A percentile compares a stretch with the other conserved stretches of the same genome.
These are phyloP conservation scores for Cutaneotrichosporon mucoides DNA, from an alignment of 1,284 basidiomycete species.

Conservation along the genomic window DNA sequence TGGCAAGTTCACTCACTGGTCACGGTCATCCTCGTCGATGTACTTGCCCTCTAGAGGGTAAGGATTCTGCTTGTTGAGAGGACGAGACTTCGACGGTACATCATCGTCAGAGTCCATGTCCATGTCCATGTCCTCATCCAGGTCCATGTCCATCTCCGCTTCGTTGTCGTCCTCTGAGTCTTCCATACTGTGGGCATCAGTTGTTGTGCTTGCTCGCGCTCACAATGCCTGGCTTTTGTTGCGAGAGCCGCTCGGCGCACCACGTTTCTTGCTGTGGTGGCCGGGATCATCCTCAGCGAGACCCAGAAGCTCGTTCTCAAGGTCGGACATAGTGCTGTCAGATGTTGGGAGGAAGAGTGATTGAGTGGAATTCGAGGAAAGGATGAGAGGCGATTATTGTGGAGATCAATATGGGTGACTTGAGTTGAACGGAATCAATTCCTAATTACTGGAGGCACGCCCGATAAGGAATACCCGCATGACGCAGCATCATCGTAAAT, in stretches of 20 bases:
- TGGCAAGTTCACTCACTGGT: constrained; percentile 57
- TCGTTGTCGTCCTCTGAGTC: constrained; percentile 27
- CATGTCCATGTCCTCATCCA: constrained; percentile 42
- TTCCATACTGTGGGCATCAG: constrained; percentile 8
- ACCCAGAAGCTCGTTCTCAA: constrained; percentile 49
- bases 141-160: constrained; percentile 33
- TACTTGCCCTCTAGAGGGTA: constrained; percentile 91
- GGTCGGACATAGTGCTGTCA: constrained; percentile 36
- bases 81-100: constrained; percentile 7
- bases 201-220: neutral
- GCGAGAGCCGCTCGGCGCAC: constrained; percentile 16
- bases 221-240: constrained; percentile 33
- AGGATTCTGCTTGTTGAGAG: constrained; percentile 50
- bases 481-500: too few relatives aligned
- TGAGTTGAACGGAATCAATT: constrained; percentile 3
- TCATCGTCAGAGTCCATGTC: constrained; percentile 41
- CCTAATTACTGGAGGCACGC: too few relatives aligned
- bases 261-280: constrained; percentile 36
- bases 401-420: neutral
- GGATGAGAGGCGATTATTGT: neutral
- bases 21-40: constrained; percentile 73
- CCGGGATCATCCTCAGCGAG: constrained; percentile 47
- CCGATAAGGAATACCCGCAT: too few relatives aligned
- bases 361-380: neutral
- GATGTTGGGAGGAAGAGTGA: neutral